Evolutionary conservation across 2,329 filamentous ascomycete genomes (phyloP), one percentile per base, ranked within the genome.

Genomic region (Arthrobotrys pseudoclavata): DNA sequence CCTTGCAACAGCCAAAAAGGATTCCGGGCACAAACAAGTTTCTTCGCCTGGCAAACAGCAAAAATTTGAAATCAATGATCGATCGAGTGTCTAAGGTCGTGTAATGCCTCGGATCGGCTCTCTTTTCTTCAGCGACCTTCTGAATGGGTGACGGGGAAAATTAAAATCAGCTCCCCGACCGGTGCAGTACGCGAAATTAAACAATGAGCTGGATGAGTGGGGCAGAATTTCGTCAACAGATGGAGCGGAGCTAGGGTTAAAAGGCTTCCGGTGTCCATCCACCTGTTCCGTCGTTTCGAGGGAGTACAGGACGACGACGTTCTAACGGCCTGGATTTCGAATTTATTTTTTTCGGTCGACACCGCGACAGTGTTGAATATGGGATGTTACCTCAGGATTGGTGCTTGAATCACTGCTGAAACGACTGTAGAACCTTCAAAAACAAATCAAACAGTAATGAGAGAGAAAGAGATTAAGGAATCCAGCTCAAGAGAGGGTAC

Each of bases 341-440:
- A n/a, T n/a, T n/a, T n/a, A n/a, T n/a, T n/a, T n/a, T n/a, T n/a
- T n/a, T n/a, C 63, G 31, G 31, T 67, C 47, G 18, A 29, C 29
- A 20, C 34, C 15, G 13, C 45, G 47, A 66, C 47, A 31, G 63
- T 31, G 31, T 53, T 67, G 48, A 47, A 55, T 50, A 37, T 50
- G 42, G 6, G 45, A 66, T 37, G 55, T 42, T 52, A 50, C 61
- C 37, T 34, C 45, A n/a, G 29, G 31, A 37, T 57, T 42, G 20
- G 15, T 62, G 15, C 26, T 63, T 70, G 57, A 70, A 62, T 70
- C 68, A 63, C 55, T 42, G 20, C 55, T 70, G 68, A 70, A 70
- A 70, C 68, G 68, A 63, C 20, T 10, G 53, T 60, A 60, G 55
- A 55, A 20, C 37, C 34, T 31, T 37, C 48, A 60, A 55, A 45